Percentiles rank a stretch among this genome's conserved stretches.
These are phyloP conservation scores for Millerago galiae DNA, from an alignment of 805 yeast genomes.

Conservation along the genomic window DNA sequence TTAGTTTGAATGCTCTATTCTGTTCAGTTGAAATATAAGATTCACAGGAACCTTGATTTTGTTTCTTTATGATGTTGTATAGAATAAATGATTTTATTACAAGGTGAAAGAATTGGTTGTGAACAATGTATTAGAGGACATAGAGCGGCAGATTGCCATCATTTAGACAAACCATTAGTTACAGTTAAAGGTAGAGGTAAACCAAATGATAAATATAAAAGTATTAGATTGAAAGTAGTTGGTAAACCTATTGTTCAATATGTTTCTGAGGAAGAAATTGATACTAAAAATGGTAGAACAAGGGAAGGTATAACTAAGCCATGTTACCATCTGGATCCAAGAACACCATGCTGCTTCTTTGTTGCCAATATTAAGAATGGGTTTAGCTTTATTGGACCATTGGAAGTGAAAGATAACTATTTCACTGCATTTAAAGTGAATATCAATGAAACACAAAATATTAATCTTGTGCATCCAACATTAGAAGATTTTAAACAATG, in stretches of 20 bases:
- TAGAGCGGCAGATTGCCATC: constrained; percentile 6
- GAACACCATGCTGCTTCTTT: constrained; percentile 3
- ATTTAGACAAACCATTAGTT: constrained; percentile 4
- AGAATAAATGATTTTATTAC: constrained; percentile 2
- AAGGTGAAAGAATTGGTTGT: constrained; percentile 7
- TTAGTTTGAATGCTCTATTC: no score
- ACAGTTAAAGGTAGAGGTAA: constrained; percentile 6
- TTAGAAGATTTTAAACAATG: no score
- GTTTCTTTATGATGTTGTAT: no score
- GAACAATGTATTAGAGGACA: constrained; percentile 8
- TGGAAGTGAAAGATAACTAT: neutral
- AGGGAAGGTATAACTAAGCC: neutral
- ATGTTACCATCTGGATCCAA: constrained; percentile 1
- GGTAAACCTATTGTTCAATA: neutral
- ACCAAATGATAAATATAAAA: neutral
- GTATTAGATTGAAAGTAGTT: neutral
- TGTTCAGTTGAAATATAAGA: no score
- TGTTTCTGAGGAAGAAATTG: constrained; percentile 1
- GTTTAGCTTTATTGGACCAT: neutral
- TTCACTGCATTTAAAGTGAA: neutral
- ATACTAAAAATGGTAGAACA: constrained; percentile 3
- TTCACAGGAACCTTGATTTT: no score
- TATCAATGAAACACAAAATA: neutral
- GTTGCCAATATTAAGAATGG: neutral
- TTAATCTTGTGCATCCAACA: neutral